Percentiles rank a stretch among this genome's conserved stretches.
Conservation (phyloP, 1,284 basidiomycete genomes). For the Microbotryum silenes-acaulis region DNA sequence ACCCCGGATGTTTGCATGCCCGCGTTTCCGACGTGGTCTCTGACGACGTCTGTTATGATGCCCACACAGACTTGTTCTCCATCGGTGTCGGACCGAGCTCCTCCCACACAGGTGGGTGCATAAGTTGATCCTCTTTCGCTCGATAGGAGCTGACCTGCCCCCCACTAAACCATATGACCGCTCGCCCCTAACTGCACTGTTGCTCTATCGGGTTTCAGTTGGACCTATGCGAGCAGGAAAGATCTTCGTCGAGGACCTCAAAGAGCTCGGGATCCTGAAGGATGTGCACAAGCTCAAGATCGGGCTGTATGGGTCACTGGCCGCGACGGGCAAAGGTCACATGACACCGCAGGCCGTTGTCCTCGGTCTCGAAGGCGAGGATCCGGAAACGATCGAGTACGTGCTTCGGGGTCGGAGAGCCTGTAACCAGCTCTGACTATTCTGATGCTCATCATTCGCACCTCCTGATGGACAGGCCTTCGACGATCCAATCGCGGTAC, state of each 20-base stretch:
- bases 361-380: slow-evolving; percentile 61
- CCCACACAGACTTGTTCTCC: slow-evolving; percentile 66
- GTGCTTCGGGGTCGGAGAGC: slow-evolving; percentile 25
- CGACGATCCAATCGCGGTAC: slow-evolving; percentile 51
- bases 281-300: slow-evolving; percentile 75
- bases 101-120: slow-evolving; percentile 59
- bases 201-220: too few relatives aligned
- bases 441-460: background rate
- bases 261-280: slow-evolving; percentile 56
- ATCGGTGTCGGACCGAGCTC: slow-evolving; percentile 57
- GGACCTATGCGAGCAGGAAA: slow-evolving; percentile 79
- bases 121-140: too few relatives aligned
- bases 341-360: slow-evolving; percentile 87
- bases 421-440: too few relatives aligned
- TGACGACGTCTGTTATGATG: too few relatives aligned
- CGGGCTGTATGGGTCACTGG: slow-evolving; percentile 59
- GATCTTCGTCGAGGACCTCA: slow-evolving; percentile 71
- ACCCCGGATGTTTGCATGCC: background rate
- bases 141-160: slow-evolving; percentile 9
- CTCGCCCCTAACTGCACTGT: too few relatives aligned
- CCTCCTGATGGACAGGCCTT: slow-evolving; percentile 6
- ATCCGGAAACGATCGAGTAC: slow-evolving; percentile 61
- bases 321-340: slow-evolving; percentile 70
- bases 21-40: slow-evolving; percentile 7
- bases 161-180: too few relatives aligned